Evolutionary conservation across 1,139 yeast species (phyloP), one percentile per base, ranked within the genome.

Genomic region (Pichia terricola): DNA sequence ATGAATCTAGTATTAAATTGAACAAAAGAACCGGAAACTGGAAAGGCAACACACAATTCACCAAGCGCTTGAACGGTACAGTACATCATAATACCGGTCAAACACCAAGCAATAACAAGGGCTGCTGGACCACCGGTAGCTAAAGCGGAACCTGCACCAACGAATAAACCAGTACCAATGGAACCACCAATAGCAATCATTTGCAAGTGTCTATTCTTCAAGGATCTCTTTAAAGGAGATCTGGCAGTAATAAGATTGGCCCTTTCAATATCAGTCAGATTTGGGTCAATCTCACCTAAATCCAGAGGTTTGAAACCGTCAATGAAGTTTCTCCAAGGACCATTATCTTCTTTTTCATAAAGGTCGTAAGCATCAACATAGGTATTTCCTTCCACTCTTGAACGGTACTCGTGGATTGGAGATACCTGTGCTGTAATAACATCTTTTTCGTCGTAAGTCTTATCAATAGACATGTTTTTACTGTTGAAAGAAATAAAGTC

Each of bases 141-240:
- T 51, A 81, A 67, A 8, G 86, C 80, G 50, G 70, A 67, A 49
- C 88, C 88, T 32, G 79, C 69, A 58, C 83, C 83, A 38, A 81
- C 76, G 55, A 72, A 72, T 44, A 73, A 61, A 54, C 78, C 78
- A 11, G 78, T 83, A 64, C 95, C 95, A 51, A 86, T 83, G 43
- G 87, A 73, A 51, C 94, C 94, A 58, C 95, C 95, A 55, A 86
- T 79, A 40, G 94, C 94, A 60, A 86, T 80, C 86, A 85, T 82
- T 58, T 81, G 83, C 54, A 85, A 66, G 68, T 84, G 78, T 65
- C 85, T 70, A 39, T 65, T 69, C 53, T 79, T 79, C 46, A 84
- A 70, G 38, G 75, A 69, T 59, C 86, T 70, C 41, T 77, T 68
- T 49, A 85, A 72, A 2, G 94, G 94, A 27, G 89, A 70, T 56